Base-by-base conservation (phyloP, 768 basidiomycete genomes). In the Rhizopogon salebrosus region DNA sequence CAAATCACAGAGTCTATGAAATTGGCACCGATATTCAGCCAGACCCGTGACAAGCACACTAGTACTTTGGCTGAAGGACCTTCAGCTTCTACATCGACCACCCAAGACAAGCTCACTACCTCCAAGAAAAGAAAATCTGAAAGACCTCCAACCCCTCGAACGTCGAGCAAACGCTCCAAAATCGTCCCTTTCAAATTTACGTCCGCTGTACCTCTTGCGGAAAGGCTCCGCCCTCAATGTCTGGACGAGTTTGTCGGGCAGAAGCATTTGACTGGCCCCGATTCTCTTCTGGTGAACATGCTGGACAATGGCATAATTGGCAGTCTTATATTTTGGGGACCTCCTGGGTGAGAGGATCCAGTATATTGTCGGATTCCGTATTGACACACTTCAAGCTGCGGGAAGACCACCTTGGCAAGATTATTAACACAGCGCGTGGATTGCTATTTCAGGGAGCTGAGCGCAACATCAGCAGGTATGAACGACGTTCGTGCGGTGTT, bases 171-270 rank as follows among this genome's bases (percentile, higher is more conserved):
- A 52, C 62, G 58, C 22, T 31, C 45, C 20, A 63, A 62, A 53
- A 62, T 61, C 23, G 57, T 55, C 5, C 53, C 66, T 16, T 48
- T 49, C 10, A 56, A 65, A 34, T 35, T 69, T 2, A 59, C 71
- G 29, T 54, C 62, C 18, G 73, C 75, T 13, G 69, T 75, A 2
- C 87, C 87, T 0, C 68, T 92, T 1, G 87, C 92, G 0, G 91
- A 92, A 62, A 75, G 77, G 18, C 75, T 92, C 39, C 77, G 91
- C 8, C 91, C 91, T 2, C 74, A 70, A 11, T 66, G 65, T 4
- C 69, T 92, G 16, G 76, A 77, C 2, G 82, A 88, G 3, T 87
- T 89, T 54, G 71, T 92, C 26, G 91, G 91, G 3, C 91, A 94
- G 61, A 64, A 64, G 18, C 81, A 88, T 64, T 59, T 91, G 23